These are phyloP conservation scores for Trapa bicornis DNA, from an alignment of 345 rosid species.

Conservation along the genomic window DNA sequence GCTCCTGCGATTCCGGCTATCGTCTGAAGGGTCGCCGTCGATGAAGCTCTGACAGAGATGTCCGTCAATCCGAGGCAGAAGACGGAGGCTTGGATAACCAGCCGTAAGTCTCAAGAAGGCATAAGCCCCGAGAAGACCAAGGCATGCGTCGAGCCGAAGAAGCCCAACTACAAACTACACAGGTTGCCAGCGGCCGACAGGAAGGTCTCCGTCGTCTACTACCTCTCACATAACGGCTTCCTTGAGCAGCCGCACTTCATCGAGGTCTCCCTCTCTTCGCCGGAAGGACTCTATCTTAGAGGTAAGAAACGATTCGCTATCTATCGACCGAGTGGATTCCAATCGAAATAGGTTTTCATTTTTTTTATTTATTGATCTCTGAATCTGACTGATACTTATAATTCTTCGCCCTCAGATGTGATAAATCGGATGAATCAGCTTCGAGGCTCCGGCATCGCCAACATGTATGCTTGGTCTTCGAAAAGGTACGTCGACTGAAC, in stretches of 20 bases:
- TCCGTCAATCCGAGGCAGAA: constrained; percentile 8
- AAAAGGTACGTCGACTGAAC: constrained; percentile 26
- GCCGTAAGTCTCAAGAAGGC: background rate
- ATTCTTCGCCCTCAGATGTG: constrained; percentile 30
- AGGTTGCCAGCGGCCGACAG: constrained; percentile 5
- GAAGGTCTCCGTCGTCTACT: constrained; percentile 48
- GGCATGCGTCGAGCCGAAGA: constrained; percentile 17
- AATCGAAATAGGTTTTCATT: too few relatives aligned
- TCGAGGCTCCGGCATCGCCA: constrained; percentile 50
- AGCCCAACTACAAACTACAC: background rate
- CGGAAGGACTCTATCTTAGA: constrained; percentile 40
- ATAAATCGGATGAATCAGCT: constrained; percentile 32
- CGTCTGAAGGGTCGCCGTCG: too few relatives aligned
- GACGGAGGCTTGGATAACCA: background rate
- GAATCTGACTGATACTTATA: too few relatives aligned
- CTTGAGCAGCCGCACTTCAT: constrained; percentile 72
- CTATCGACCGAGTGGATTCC: too few relatives aligned
- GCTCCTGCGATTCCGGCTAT: too few relatives aligned
- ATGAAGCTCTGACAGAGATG: too few relatives aligned
- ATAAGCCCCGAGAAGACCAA: constrained; percentile 18
- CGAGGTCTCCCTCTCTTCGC: constrained; percentile 46
- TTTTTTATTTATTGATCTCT: too few relatives aligned
- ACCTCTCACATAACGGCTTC: constrained; percentile 43
- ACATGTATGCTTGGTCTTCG: constrained; percentile 51
- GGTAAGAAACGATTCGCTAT: constrained; percentile 15